Percentiles rank a stretch among this genome's conserved stretches.
phyloP scores from a whole-genome alignment of 352 stramenopile genomes.

The Pythium guiyangense region DNA sequence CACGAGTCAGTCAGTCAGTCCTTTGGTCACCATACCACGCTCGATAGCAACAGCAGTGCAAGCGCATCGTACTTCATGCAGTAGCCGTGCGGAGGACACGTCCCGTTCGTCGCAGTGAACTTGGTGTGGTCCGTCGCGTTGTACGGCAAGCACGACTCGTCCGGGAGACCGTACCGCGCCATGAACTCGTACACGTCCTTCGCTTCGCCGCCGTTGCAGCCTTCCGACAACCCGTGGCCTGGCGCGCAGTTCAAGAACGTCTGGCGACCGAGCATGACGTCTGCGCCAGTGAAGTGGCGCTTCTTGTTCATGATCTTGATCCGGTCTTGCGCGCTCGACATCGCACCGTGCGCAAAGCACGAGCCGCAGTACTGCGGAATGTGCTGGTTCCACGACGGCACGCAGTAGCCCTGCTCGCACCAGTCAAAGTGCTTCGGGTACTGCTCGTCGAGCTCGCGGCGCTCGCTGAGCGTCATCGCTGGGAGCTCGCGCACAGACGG shows the following conservation, averaged over 20 bases:
- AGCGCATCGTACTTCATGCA: constrained; percentile 48
- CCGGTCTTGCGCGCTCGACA: constrained; percentile 48
- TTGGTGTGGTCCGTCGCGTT: constrained; percentile 55
- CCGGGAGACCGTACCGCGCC: constrained; percentile 44
- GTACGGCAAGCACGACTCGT: constrained; percentile 57
- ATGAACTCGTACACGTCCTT: constrained; percentile 65
- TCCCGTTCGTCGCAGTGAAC: constrained; percentile 45
- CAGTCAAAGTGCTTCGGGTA: constrained; percentile 81
- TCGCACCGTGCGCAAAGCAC: constrained; percentile 61
- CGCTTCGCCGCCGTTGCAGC: constrained; percentile 49
- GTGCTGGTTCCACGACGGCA: constrained; percentile 67
- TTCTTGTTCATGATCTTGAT: constrained; percentile 64
- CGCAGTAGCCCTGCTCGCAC: constrained; percentile 55
- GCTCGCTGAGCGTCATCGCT: constrained; percentile 33
- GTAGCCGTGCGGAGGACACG: constrained; percentile 53
- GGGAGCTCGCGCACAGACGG: constrained; percentile 37
- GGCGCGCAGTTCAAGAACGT: constrained; percentile 61
- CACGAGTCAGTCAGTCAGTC: not conserved
- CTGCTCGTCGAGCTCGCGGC: constrained; percentile 24
- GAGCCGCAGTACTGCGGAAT: constrained; percentile 73
- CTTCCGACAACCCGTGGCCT: constrained; percentile 42
- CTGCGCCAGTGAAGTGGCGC: constrained; percentile 32
- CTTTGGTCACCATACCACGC: constrained; percentile 3
- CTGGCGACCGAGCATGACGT: constrained; percentile 58
- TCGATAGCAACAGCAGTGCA: not conserved